Conservation (phyloP, 2,329 filamentous ascomycete species). For the Monosporascus sp. region DNA sequence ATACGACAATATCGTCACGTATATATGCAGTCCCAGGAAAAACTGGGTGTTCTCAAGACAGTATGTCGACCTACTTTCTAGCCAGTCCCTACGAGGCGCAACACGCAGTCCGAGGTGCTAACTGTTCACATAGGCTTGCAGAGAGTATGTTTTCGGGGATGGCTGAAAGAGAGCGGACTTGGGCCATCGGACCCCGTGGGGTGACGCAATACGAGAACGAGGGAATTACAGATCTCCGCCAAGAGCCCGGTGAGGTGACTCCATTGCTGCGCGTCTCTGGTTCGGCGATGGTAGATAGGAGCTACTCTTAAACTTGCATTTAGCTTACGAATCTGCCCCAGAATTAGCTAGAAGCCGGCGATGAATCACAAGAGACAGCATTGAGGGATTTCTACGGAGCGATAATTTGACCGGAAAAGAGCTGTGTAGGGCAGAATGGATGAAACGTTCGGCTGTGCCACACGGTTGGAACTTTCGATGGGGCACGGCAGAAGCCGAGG, state of each 20-base stretch:
- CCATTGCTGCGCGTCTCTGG: not conserved
- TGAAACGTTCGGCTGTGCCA: not conserved
- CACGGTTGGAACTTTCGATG: not conserved
- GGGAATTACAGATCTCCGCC: not conserved
- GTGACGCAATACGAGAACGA: constrained; percentile 1
- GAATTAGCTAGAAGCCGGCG: not conserved
- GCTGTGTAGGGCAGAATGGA: not conserved
- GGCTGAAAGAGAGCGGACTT: constrained; percentile 9
- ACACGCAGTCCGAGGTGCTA: constrained; percentile 1
- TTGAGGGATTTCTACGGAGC: not conserved
- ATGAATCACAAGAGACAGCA: not conserved
- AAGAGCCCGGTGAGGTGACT: not conserved
- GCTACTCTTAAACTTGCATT: not conserved
- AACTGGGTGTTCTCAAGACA: constrained; percentile 60
- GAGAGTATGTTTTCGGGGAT: constrained; percentile 46
- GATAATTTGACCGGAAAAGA: not conserved
- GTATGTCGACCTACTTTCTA: constrained; percentile 37
- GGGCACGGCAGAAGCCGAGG: not conserved
- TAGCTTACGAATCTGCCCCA: not conserved
- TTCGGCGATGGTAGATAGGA: not conserved
- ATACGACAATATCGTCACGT: constrained; percentile 82
- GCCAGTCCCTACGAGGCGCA: not conserved
- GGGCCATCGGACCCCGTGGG: not conserved
- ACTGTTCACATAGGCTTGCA: constrained; percentile 39
- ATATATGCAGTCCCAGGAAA: constrained; percentile 74